Evolutionary conservation across 1,139 yeast genomes (phyloP).

Genomic region (Spathaspora sp.): DNA sequence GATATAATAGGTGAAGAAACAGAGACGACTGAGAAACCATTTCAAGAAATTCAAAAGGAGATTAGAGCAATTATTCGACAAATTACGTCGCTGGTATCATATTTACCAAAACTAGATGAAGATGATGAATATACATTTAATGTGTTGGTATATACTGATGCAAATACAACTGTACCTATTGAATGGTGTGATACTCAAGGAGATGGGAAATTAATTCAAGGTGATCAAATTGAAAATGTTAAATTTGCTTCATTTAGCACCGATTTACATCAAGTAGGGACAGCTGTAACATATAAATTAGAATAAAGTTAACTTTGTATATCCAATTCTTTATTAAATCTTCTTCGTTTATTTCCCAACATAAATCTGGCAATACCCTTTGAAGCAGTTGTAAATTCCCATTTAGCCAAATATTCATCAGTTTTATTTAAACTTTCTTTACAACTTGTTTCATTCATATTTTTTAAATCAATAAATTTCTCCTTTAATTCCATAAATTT

Average conservation of each 20-base stretch:
- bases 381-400: constrained; percentile 46
- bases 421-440: constrained; percentile 38
- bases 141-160: constrained; percentile 82
- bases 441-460: constrained; percentile 38
- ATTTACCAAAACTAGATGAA: constrained; percentile 70
- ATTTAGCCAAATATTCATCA: constrained; percentile 50
- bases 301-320: constrained; percentile 6
- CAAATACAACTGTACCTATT: constrained; percentile 58
- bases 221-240: constrained; percentile 62
- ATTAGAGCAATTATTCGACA: constrained; percentile 86
- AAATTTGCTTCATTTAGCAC: constrained; percentile 72
- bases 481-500: constrained; percentile 49
- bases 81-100: constrained; percentile 84
- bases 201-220: constrained; percentile 56
- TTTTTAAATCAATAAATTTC: constrained; percentile 41
- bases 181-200: constrained; percentile 82
- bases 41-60: constrained; percentile 62
- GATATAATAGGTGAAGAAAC: constrained; percentile 32
- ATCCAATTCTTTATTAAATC: constrained; percentile 33
- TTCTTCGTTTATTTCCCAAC: constrained; percentile 48
- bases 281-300: constrained; percentile 68
- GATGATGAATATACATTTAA: constrained; percentile 77
- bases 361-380: constrained; percentile 57
- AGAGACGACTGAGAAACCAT: constrained; percentile 27
- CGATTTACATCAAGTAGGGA: constrained; percentile 67